Base-by-base conservation (phyloP, 2,329 filamentous ascomycete genomes). In the Cordyceps farinosa region DNA sequence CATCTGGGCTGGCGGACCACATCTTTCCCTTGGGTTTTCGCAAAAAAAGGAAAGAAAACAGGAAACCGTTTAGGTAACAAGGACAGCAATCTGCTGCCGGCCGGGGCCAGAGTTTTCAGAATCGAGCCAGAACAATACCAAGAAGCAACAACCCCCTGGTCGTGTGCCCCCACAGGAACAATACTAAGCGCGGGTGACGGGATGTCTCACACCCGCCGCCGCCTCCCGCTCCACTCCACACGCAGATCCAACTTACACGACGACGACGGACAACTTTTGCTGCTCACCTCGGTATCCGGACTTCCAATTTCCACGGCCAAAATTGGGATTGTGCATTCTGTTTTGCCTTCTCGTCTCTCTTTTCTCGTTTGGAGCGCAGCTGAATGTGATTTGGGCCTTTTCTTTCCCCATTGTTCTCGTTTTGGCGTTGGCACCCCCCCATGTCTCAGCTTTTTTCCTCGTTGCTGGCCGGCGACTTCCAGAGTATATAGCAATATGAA, bases 181-280 rank as follows among this genome's bases (percentile, higher is more conserved):
- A 63, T 63, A 66, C 69, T 47, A 70, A 69, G 61, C 56, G 30
- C n/a, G 5, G 22, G 22, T 22, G 22, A 22, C 22, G 22, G 22
- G 1, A 22, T 38, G 57, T 52, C 57, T 60, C 57, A 60, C 34
- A 22, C 22, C 22, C 22, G 17, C 29, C 30, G 27, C 22, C 44
- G 22, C 30, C 17, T 30, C 55, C 11, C 34, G 10, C 47, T 51
- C 47, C 47, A 51, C 56, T 51, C 32, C 38, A 29, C 40, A 22
- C 22, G 22, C 22, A 22, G 22, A 22, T 22, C 22, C 45, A 22
- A 51, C 56, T 55, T 55, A 42, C 22, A 55, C 34, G 8, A 22
- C 22, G 22, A 22, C 1, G 22, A 22, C 22, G 22, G 22, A 22
- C 22, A 1, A 22, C 22, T n/a, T n/a, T n/a, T n/a, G n/a, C n/a